A percentile compares a stretch with the other conserved stretches of the same genome.
phyloP scores from a whole-genome alignment of 129 eudicot species.

The Ambrosia trifida region DNA sequence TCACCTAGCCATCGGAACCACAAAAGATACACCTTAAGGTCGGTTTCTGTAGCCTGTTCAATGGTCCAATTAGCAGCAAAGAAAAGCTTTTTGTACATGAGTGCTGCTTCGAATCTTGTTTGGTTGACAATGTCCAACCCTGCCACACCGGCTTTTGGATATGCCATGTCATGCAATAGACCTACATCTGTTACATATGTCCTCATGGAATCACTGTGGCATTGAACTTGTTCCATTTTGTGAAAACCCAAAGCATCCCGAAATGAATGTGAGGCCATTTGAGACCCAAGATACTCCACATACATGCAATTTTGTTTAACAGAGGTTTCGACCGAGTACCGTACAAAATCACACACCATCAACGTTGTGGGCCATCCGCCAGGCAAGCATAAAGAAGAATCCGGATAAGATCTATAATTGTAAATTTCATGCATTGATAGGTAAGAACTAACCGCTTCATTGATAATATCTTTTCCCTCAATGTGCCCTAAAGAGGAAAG shows the following conservation, averaged over 20 bases:
- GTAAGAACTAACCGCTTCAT: slow-evolving; percentile 44
- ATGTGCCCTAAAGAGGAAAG: slow-evolving; percentile 80
- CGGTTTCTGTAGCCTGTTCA: slow-evolving; percentile 77
- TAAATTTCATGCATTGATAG: slow-evolving; percentile 41
- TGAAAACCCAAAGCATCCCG: slow-evolving; percentile 24
- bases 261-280: slow-evolving; percentile 42
- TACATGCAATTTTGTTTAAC: slow-evolving; percentile 70
- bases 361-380: slow-evolving; percentile 91
- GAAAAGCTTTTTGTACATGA: slow-evolving; percentile 38
- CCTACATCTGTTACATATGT: slow-evolving; percentile 47
- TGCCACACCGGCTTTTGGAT: slow-evolving; percentile 40
- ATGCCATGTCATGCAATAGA: slow-evolving; percentile 45
- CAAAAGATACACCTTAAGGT: slow-evolving; percentile 53
- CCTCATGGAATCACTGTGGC: slow-evolving; percentile 30
- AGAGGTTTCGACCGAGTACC: slow-evolving; percentile 64
- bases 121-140: slow-evolving; percentile 10
- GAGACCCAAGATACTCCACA: slow-evolving; percentile 73
- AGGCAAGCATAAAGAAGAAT: slow-evolving; percentile 52
- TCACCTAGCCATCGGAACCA: slow-evolving; percentile 76
- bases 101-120: slow-evolving; percentile 31
- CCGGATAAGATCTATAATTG: slow-evolving; percentile 26
- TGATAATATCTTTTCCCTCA: slow-evolving; percentile 61
- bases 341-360: slow-evolving; percentile 59
- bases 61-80: slow-evolving; percentile 88
- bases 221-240: slow-evolving; percentile 23